Evolutionary conservation across 1,284 basidiomycete species (phyloP).

Genomic region (Apiotrichum porosum): DNA sequence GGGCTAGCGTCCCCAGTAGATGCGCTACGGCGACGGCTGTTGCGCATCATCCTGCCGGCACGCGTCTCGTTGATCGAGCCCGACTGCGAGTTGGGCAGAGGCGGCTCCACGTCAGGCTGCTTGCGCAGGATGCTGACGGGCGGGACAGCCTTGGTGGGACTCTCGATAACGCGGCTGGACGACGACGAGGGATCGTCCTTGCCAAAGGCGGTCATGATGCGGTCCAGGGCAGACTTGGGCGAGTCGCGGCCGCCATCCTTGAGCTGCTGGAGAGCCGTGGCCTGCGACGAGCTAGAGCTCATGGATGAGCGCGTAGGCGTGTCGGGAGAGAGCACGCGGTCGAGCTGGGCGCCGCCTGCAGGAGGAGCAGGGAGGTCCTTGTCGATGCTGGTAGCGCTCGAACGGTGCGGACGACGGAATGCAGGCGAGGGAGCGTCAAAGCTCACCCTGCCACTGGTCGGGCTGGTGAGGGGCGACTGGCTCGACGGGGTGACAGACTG

Average conservation of each 20-base stretch:
- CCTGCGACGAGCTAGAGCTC: background rate
- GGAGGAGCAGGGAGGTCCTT: background rate
- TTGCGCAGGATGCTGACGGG: constrained; percentile 12
- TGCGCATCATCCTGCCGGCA: constrained; percentile 11
- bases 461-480: background rate
- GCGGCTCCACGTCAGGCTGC: background rate
- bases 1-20: constrained; percentile 36
- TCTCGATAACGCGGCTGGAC: background rate
- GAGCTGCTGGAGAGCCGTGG: constrained; percentile 4
- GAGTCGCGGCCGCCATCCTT: constrained; percentile 15
- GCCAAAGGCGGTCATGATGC: constrained; percentile 21
- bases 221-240: constrained; percentile 42
- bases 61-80: constrained; percentile 10
- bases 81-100: background rate
- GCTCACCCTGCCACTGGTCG: background rate
- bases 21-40: constrained; percentile 37
- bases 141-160: constrained; percentile 8
- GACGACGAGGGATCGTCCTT: background rate
- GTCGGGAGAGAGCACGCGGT: background rate
- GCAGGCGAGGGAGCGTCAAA: constrained; percentile 3
- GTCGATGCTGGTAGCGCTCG: background rate
- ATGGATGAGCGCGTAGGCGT: background rate
- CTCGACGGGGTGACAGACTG: background rate
- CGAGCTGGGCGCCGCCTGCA: background rate
- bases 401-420: background rate